Percentiles rank a stretch among this genome's conserved stretches.
Evolutionary conservation across 2,329 filamentous ascomycete genomes (phyloP).

Genomic region (Triangularia verruculosa): DNA sequence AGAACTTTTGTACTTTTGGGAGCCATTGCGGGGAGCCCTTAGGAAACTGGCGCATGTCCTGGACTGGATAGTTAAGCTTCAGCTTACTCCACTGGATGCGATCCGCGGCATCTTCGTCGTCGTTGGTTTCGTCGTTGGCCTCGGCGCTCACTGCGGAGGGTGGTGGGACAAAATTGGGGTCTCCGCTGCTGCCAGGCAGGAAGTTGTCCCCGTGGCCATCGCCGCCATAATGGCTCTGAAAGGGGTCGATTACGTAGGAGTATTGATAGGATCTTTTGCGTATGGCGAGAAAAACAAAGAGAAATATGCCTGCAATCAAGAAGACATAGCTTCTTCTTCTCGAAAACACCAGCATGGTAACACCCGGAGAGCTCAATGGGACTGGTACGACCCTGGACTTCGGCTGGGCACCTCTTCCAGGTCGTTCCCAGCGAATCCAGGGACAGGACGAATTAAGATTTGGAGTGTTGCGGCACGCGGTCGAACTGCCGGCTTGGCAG

Average conservation of each 20-base stretch:
- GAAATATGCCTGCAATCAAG: slow-evolving; percentile 1
- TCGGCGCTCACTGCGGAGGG: background rate
- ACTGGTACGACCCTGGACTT: background rate
- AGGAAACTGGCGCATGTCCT: slow-evolving; percentile 16
- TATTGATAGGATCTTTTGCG: background rate
- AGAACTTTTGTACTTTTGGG: slow-evolving; percentile 18
- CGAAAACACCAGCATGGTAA: slow-evolving; percentile 1
- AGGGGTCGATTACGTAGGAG: background rate
- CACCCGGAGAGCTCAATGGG: background rate
- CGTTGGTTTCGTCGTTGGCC: background rate
- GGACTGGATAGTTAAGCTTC: slow-evolving; percentile 12
- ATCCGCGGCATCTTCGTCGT: background rate
- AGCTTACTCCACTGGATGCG: slow-evolving; percentile 11
- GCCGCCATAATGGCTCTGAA: background rate
- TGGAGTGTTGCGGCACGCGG: background rate
- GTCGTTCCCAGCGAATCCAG: background rate
- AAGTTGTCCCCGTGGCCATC: background rate
- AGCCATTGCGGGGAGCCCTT: slow-evolving; percentile 15
- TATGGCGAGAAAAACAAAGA: background rate
- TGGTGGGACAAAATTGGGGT: background rate
- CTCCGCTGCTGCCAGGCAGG: background rate
- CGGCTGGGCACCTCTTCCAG: background rate
- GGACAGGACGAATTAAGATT: background rate
- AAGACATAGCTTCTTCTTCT: slow-evolving; percentile 2
- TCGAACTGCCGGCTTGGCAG: background rate